Evolutionary conservation across 2,329 filamentous ascomycete species (phyloP), one percentile per base, ranked within the genome.

Genomic region (Hymenoscyphus repandus): DNA sequence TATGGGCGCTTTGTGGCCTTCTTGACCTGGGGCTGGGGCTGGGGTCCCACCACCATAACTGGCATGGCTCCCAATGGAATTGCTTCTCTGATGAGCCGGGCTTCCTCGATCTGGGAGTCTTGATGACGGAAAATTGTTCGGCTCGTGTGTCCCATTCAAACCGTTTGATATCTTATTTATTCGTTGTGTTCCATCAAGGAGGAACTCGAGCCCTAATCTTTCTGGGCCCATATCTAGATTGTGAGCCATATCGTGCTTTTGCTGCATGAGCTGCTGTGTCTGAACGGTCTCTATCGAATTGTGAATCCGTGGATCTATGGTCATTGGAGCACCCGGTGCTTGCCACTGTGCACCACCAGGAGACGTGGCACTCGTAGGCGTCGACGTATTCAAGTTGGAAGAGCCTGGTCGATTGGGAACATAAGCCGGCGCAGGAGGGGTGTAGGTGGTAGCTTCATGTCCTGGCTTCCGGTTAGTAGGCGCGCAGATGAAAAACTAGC

Each of bases 181-280:
- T 50, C 76, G 77, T 44, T 80, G 77, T 6, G 77, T 74, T 32
- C 77, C 70, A 52, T 85, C 82, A 1, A 92, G 74, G 1, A 93
- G 72, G 58, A 90, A 91, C 51, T 83, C 85, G 31, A 93, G 78
- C 5, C 83, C 85, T 7, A 91, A 73, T 42, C 83, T 78, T 63
- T 91, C 87, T 1, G 78, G 72, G 2, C 78, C 77, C 51, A 87
- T 70, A 36, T 85, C 78, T 1, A 86, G 65, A 36, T 76, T 76
- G 50, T 83, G 79, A 15, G 73, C 66, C 45, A 75, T 69, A 17
- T 75, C 72, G 30, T 75, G 70, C 6, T 72, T 72, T 58, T 78
- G 78, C 61, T 76, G 76, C 30, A 49, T 51, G 22, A 63, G 51
- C 44, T 61, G 58, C 30, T 62, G 59, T 11, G 55, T 51, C 66